Percentiles rank a stretch among this genome's conserved stretches.
Evolutionary conservation across 2,329 filamentous ascomycete species (phyloP).

Genomic region (Microdochium nivale): DNA sequence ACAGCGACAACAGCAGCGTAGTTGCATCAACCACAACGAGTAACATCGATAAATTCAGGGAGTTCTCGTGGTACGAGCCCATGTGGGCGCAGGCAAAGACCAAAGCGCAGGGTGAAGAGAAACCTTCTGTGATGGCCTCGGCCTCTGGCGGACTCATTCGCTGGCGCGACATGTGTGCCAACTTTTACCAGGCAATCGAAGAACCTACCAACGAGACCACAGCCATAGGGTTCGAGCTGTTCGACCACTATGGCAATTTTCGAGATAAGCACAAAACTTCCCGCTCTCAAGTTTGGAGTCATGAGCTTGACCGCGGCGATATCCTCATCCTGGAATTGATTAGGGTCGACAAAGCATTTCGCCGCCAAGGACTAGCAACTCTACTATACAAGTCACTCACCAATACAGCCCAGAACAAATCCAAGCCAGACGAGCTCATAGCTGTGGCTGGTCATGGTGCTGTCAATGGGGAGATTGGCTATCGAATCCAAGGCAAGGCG

Average conservation of each 20-base stretch:
- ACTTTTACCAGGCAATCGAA: not conserved
- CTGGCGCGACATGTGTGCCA: not conserved
- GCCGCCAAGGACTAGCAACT: slow-evolving; percentile 20
- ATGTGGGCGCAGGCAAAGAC: not conserved
- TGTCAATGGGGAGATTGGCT: not conserved
- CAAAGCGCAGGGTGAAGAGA: not conserved
- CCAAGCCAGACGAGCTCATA: not conserved
- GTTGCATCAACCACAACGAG: not conserved
- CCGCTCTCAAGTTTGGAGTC: slow-evolving; percentile 18
- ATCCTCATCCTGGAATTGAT: slow-evolving; percentile 15
- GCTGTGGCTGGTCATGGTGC: not conserved
- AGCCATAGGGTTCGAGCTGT: slow-evolving; percentile 17
- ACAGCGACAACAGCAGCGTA: not conserved
- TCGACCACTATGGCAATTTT: slow-evolving; percentile 27
- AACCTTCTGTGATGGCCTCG: not conserved
- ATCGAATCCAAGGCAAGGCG: slow-evolving; percentile 6
- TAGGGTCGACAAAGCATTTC: slow-evolving; percentile 3
- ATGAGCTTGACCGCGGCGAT: slow-evolving; percentile 17
- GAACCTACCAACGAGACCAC: not conserved
- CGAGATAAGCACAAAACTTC: slow-evolving; percentile 18
- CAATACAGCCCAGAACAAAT: slow-evolving; percentile 10
- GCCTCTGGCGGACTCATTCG: not conserved
- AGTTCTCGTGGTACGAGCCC: not conserved
- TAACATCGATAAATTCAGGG: not conserved
- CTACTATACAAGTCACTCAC: slow-evolving; percentile 20